Conservation (phyloP, 2,329 filamentous ascomycete genomes). For the Hypoxylon sp. region DNA sequence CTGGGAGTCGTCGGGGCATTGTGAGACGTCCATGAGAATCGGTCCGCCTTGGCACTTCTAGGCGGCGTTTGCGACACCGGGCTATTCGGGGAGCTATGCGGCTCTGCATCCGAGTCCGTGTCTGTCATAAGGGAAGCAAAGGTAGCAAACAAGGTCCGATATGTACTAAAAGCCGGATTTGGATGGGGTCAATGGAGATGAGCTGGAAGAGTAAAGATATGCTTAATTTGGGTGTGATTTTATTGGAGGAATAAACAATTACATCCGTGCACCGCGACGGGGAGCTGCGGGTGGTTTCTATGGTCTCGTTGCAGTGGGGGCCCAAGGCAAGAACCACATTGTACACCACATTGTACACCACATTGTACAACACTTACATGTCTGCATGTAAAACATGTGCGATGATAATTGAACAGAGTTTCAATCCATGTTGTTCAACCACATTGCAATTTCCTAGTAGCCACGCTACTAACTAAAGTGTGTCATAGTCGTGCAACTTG, state of each 20-base stretch:
- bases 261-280: conserved; percentile 9
- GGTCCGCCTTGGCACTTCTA: conserved; percentile 19
- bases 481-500: conserved; percentile 3
- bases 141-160: conserved; percentile 6
- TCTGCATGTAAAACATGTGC: conserved; percentile 2
- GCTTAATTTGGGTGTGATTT: conserved; percentile 18
- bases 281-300: neutral
- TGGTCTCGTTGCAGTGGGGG: too few species aligned
- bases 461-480: too few species aligned
- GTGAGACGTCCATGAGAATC: conserved; percentile 25
- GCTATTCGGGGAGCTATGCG: conserved; percentile 28
- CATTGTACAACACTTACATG: too few species aligned
- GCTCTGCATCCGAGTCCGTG: conserved; percentile 37
- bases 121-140: conserved; percentile 33
- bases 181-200: conserved; percentile 22
- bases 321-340: conserved; percentile 2
- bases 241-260: conserved; percentile 9
- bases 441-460: too few species aligned
- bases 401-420: neutral
- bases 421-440: too few species aligned
- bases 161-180: conserved; percentile 26
- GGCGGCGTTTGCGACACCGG: conserved; percentile 36
- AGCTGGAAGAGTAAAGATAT: conserved; percentile 13
- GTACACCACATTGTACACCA: too few species aligned
- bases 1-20: conserved; percentile 35